phyloP scores from a whole-genome alignment of 2,329 filamentous ascomycete genomes.

The Passalora sequoiae region DNA sequence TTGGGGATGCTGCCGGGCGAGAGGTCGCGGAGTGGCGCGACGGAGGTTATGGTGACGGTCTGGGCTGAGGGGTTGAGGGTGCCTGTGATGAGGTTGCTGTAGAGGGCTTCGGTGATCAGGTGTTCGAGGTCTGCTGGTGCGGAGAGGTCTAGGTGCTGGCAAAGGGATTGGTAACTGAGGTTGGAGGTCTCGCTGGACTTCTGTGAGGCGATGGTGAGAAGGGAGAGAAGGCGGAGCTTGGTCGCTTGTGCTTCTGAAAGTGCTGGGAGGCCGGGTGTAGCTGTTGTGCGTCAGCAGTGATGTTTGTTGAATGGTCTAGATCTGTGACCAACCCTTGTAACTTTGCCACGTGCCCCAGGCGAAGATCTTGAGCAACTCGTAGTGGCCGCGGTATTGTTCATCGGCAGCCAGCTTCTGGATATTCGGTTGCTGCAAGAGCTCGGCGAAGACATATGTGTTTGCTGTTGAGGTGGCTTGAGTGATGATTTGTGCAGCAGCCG shows the following conservation, averaged over 20 bases:
- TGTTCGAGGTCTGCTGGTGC: constrained; percentile 70
- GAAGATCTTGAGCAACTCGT: constrained; percentile 79
- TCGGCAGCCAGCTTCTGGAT: constrained; percentile 65
- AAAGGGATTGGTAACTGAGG: constrained; percentile 69
- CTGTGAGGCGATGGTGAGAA: constrained; percentile 72
- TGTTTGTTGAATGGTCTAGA: not conserved
- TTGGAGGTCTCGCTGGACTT: constrained; percentile 37
- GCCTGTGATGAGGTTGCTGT: constrained; percentile 73
- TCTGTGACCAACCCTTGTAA: constrained; percentile 55
- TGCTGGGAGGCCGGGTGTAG: constrained; percentile 55
- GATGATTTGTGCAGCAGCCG: constrained; percentile 80
- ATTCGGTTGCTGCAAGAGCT: constrained; percentile 77
- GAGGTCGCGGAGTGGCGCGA: constrained; percentile 82
- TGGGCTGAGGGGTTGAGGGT: constrained; percentile 76
- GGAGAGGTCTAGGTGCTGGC: constrained; percentile 60
- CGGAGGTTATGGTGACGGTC: constrained; percentile 69
- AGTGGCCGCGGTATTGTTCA: constrained; percentile 58
- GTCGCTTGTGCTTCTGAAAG: constrained; percentile 67
- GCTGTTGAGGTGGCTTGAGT: constrained; percentile 81
- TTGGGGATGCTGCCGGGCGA: constrained; percentile 64
- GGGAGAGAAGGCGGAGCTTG: constrained; percentile 86
- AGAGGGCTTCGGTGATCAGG: constrained; percentile 81
- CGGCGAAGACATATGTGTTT: constrained; percentile 87
- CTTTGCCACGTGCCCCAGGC: constrained; percentile 83
- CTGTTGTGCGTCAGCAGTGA: constrained; percentile 31